Conservation (phyloP, 345 rosid genomes). For the Gossypium stocksii region DNA sequence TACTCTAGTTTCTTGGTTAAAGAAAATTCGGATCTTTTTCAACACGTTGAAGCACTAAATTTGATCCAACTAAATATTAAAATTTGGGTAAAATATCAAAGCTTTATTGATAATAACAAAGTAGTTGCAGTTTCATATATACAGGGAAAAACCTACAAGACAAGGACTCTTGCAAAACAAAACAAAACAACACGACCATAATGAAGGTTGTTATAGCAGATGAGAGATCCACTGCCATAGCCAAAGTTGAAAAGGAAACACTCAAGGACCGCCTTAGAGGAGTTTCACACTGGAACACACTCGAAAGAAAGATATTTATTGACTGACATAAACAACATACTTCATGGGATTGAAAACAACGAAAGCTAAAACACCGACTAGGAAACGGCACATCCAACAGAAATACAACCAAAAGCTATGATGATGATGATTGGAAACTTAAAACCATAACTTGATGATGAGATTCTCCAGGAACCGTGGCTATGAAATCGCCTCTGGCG, state of each 20-base stretch:
- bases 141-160: not conserved
- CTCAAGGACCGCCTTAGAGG: not conserved
- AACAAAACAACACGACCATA: conserved; percentile 20
- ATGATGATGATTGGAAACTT: conserved; percentile 17
- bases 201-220: conserved; percentile 18
- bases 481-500: conserved; percentile 24
- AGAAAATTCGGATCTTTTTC: not conserved
- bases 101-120: not conserved
- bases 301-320: not conserved
- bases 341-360: conserved; percentile 17
- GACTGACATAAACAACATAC: conserved; percentile 24
- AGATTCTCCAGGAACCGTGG: conserved; percentile 34
- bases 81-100: not conserved
- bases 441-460: conserved; percentile 34
- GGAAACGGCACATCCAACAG: conserved; percentile 22
- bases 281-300: conserved; percentile 5
- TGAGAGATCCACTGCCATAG: conserved; percentile 12
- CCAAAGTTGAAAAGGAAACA: conserved; percentile 18
- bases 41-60: not conserved
- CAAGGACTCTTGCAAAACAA: not conserved
- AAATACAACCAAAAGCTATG: conserved; percentile 16
- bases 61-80: not conserved
- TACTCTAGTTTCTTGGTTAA: too few species aligned
- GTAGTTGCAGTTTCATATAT: conserved; percentile 1
- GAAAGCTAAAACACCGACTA: conserved; percentile 28